A percentile compares a stretch with the other conserved stretches of the same genome.
Conservation (phyloP, 208 protist genomes). For the Leishmania tarentolae region DNA sequence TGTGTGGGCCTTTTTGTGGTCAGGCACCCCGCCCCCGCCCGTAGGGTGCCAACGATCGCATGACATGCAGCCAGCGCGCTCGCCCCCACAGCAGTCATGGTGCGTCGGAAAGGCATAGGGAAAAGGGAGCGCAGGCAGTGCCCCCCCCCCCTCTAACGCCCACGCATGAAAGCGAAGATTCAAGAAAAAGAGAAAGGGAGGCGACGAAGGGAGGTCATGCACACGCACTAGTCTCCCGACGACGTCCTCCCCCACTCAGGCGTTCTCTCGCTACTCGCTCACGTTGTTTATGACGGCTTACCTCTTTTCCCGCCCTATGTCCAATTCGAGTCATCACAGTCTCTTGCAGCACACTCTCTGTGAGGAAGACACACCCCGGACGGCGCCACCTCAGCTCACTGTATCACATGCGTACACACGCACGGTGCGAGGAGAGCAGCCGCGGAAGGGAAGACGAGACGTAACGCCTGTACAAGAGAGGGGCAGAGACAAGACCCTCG, state of each 20-base stretch:
- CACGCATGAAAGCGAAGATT: neutral
- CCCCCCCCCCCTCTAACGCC: neutral
- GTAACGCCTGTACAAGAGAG: neutral
- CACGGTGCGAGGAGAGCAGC: neutral
- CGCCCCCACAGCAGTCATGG: neutral
- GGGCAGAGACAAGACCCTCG: neutral
- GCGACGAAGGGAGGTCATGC: constrained; percentile 8
- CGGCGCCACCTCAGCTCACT: neutral
- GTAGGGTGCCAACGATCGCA: neutral
- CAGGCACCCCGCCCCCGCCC: no score
- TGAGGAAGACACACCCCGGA: neutral
- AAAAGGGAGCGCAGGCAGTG: neutral
- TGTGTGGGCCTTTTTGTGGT: neutral
- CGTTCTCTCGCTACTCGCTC: neutral
- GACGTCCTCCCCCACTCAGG: neutral
- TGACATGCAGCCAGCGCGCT: neutral
- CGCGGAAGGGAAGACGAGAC: neutral
- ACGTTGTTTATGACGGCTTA: neutral
- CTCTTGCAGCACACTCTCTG: neutral
- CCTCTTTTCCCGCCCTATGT: neutral
- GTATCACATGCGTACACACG: constrained; percentile 2
- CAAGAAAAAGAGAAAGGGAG: neutral
- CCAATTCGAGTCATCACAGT: neutral
- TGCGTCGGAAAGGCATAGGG: neutral
- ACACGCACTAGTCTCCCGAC: constrained; percentile 12